Evolutionary conservation across 768 basidiomycete species (phyloP).

Genomic region (Tephrocybe sp.): DNA sequence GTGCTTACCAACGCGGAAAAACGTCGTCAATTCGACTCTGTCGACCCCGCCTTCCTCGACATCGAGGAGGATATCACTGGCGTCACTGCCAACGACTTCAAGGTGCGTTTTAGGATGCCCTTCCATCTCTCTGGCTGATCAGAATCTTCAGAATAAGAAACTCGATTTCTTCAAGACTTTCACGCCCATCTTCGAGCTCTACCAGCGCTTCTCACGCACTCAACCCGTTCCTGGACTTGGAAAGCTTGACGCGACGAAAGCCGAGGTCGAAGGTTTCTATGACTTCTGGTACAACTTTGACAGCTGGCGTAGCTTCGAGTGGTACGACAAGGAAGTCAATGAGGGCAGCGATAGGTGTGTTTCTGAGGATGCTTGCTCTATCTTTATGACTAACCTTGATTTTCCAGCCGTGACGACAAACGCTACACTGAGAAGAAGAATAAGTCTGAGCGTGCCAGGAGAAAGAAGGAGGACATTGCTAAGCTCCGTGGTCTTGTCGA

Average conservation of each 20-base stretch:
- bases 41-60: conserved; percentile 76
- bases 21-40: conserved; percentile 94
- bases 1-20: conserved; percentile 85
- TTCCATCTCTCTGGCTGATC: not conserved
- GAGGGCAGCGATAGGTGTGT: conserved; percentile 97
- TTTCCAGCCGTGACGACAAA: conserved; percentile 99
- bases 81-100: conserved; percentile 55
- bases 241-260: conserved; percentile 65
- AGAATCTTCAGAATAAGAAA: conserved; percentile 44
- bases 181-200: conserved; percentile 83
- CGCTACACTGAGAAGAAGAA: conserved; percentile 99
- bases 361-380: too few relatives aligned
- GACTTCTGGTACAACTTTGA: conserved; percentile 99
- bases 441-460: conserved; percentile 91
- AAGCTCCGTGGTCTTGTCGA: conserved; percentile 88
- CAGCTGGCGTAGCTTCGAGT: conserved; percentile 97
- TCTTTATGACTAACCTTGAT: too few relatives aligned
- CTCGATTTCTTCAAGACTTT: conserved; percentile 73
- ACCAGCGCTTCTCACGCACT: conserved; percentile 87
- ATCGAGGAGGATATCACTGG: conserved; percentile 76
- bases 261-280: conserved; percentile 90
- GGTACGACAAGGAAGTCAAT: conserved; percentile 97
- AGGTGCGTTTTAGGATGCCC: conserved; percentile 29
- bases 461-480: conserved; percentile 97
- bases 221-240: conserved; percentile 87